Evolutionary conservation across 768 basidiomycete species (phyloP).

Genomic region (Xerocomellus chrysenteron): DNA sequence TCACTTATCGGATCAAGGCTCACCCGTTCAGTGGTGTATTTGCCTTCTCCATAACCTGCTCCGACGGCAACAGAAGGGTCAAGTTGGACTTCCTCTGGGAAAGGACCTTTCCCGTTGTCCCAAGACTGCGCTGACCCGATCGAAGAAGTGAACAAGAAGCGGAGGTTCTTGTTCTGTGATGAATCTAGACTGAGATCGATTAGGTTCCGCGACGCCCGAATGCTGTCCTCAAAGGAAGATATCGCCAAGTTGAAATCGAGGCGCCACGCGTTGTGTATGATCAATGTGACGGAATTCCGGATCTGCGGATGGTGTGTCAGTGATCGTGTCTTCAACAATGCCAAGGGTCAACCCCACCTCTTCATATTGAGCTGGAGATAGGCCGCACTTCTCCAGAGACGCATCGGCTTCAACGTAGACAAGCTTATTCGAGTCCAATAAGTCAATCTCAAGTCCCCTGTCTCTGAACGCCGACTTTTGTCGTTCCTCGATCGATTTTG

Average conservation of each 20-base stretch:
- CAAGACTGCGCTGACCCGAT: constrained; percentile 35
- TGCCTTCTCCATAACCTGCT: constrained; percentile 46
- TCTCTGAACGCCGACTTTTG: constrained; percentile 31
- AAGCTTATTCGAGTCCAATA: constrained; percentile 34
- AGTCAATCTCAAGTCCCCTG: constrained; percentile 26
- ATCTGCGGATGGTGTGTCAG: constrained; percentile 23
- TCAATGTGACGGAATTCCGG: constrained; percentile 30
- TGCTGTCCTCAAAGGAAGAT: constrained; percentile 43
- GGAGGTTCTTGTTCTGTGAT: constrained; percentile 25
- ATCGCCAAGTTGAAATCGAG: constrained; percentile 43
- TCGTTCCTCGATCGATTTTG: constrained; percentile 20
- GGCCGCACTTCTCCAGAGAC: constrained; percentile 28
- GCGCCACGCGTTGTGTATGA: constrained; percentile 47
- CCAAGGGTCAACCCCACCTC: constrained; percentile 1
- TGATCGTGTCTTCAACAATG: background rate
- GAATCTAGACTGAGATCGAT: constrained; percentile 32
- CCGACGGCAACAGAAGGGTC: constrained; percentile 38
- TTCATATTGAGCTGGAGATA: constrained; percentile 22
- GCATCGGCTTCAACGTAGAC: constrained; percentile 36
- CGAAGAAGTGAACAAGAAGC: constrained; percentile 43
- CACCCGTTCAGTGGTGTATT: constrained; percentile 43
- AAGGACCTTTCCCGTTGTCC: constrained; percentile 28
- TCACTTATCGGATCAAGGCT: background rate
- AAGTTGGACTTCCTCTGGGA: constrained; percentile 36
- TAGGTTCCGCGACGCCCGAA: constrained; percentile 39